Evolutionary conservation across 306 rosid species (phyloP), one percentile per base, ranked within the genome.

Genomic region (Vigna reflexopilosa): DNA sequence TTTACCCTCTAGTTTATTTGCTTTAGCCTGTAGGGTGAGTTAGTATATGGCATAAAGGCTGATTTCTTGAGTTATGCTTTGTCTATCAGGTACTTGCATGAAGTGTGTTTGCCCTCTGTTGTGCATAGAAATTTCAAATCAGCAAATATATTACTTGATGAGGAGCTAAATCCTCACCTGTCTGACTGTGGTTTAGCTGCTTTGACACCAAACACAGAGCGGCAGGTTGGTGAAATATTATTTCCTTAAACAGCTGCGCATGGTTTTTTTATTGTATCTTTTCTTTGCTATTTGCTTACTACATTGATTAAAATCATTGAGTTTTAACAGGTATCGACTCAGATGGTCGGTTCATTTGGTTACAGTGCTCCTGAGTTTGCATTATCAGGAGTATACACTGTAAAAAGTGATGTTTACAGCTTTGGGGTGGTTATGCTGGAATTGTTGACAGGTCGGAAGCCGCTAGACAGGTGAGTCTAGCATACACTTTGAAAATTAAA

Each of bases 91-190:
- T 96, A 96, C 87, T 86, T 96, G 98, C 99, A 96, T 49, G 98
- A 96, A 87, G 98, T 96, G 28, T 96, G 99, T 86, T 86, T 93
- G 80, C 99, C 99, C 57, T 91, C 98, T 6, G 88, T 93, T 75
- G 98, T 93, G 55, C 99, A 96, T 86, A 93, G 99, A 85, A 96
- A 96, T 86, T 91, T 96, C 88, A 96, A 96, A 86, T 91, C 98
- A 1, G 94, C 98, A 78, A 96, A 96, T 82, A 93, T 96, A 80
- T 87, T 96, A 81, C 98, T 96, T 2, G 98, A 96, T 36, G 97
- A 93, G 82, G 98, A 93, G 78, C 89, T 93, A 79, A 93, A 96
- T 88, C 94, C 99, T 65, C 98, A 91, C 77, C 85, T 93, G 44
- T 89, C 98, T 68, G 98, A 93, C 73, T 91, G 92, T 72, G 98